Conservation (phyloP, 176 grass and related monocot species). For the Triticum timopheevii region DNA sequence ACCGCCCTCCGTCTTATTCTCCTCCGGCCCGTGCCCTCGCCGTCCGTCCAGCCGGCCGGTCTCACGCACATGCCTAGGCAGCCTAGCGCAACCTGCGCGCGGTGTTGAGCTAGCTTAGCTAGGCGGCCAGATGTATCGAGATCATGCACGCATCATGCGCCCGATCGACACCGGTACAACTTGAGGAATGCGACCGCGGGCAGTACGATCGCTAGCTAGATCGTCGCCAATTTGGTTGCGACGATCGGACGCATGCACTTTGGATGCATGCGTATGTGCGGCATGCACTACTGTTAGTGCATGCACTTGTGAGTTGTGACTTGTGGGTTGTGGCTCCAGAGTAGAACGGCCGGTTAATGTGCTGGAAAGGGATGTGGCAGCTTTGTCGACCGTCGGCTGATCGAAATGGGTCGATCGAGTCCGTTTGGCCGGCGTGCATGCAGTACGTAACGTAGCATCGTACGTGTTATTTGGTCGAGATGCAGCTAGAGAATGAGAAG, state of each 20-base stretch:
- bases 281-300: not conserved
- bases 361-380: not conserved
- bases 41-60: not conserved
- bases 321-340: too few species aligned
- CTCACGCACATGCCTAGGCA: not conserved
- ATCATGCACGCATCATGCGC: not conserved
- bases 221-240: not conserved
- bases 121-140: not conserved
- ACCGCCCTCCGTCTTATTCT: constrained; percentile 18
- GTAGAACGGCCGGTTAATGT: not conserved
- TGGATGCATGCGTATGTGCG: not conserved
- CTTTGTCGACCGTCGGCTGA: not conserved
- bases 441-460: not conserved
- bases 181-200: constrained; percentile 3
- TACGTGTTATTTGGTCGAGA: not conserved
- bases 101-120: not conserved
- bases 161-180: constrained; percentile 12
- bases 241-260: not conserved
- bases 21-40: not conserved
- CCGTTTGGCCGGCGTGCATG: not conserved
- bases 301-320: not conserved
- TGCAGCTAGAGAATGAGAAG: not conserved
- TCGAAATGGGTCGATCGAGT: not conserved
- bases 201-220: not conserved
- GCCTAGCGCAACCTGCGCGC: not conserved